A percentile compares a stretch with the other conserved stretches of the same genome.
phyloP scores from a whole-genome alignment of 768 basidiomycete species.

The Pleurotus platypus region DNA sequence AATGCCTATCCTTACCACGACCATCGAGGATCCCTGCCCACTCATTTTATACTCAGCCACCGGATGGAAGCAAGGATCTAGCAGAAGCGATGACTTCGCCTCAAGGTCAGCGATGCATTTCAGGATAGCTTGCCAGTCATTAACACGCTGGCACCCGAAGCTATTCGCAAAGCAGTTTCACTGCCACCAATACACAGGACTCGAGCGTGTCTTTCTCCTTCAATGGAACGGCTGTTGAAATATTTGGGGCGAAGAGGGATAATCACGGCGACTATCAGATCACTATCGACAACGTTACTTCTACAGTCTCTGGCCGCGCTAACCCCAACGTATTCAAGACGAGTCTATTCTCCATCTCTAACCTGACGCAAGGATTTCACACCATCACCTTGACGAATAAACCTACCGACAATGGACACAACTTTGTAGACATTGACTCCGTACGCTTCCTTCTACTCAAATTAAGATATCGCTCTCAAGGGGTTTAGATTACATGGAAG shows the following conservation, averaged over 20 bases:
- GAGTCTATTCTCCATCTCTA: conserved; percentile 23
- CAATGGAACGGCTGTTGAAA: conserved; percentile 24
- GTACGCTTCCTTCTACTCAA: not conserved
- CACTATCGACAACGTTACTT: conserved; percentile 7
- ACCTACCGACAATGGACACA: not conserved
- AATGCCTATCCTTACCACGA: conserved; percentile 29
- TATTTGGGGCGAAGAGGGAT: conserved; percentile 9
- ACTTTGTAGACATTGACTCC: conserved; percentile 10
- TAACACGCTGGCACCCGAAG: conserved; percentile 14
- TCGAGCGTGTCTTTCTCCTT: conserved; percentile 26
- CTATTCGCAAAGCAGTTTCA: conserved; percentile 34
- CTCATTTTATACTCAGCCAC: conserved; percentile 21
- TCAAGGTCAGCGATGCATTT: conserved; percentile 8
- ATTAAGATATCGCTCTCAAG: not conserved
- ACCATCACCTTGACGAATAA: conserved; percentile 18
- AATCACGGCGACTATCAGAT: conserved; percentile 10
- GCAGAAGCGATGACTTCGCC: conserved; percentile 16
- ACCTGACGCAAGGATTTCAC: conserved; percentile 25
- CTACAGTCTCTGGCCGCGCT: conserved; percentile 16
- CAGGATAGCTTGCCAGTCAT: not conserved
- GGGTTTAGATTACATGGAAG: conserved; percentile 8
- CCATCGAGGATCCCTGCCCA: conserved; percentile 32
- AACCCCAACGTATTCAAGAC: conserved; percentile 19
- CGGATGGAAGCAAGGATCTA: conserved; percentile 10
- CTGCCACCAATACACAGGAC: conserved; percentile 22